phyloP scores from a whole-genome alignment of 2,329 filamentous ascomycete genomes.

The Clonostachys sp. region DNA sequence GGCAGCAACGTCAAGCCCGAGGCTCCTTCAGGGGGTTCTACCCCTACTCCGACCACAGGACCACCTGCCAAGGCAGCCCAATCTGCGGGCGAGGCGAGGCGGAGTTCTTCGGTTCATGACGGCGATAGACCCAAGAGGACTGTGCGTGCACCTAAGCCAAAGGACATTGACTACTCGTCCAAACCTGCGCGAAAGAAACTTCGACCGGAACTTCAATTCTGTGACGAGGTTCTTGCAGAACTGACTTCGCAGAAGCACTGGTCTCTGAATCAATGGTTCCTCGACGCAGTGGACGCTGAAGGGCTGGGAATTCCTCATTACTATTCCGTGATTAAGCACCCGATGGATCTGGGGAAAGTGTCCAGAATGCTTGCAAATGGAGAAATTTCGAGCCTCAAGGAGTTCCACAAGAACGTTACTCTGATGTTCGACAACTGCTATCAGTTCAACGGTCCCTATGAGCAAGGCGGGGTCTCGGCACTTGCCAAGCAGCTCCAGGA shows the following conservation, averaged over 20 bases:
- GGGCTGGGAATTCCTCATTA: constrained; percentile 92
- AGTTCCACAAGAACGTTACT: constrained; percentile 79
- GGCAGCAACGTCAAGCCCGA: constrained; percentile 10
- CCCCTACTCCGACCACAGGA: constrained; percentile 9
- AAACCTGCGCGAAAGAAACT: constrained; percentile 81
- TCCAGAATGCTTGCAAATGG: constrained; percentile 70
- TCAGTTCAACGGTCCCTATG: constrained; percentile 69
- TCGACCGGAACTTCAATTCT: constrained; percentile 85
- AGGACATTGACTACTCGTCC: constrained; percentile 82
- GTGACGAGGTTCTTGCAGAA: constrained; percentile 75
- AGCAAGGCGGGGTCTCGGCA: constrained; percentile 63
- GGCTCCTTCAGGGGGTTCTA: neutral
- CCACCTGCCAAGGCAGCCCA: constrained; percentile 6
- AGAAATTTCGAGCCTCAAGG: constrained; percentile 76
- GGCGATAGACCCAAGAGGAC: constrained; percentile 84
- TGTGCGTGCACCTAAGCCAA: constrained; percentile 85
- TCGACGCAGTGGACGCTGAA: constrained; percentile 84
- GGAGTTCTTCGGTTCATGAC: constrained; percentile 75
- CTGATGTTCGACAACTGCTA: constrained; percentile 87
- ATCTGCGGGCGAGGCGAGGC: constrained; percentile 41
- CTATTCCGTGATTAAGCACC: constrained; percentile 89
- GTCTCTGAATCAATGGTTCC: constrained; percentile 67
- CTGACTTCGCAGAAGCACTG: constrained; percentile 71
- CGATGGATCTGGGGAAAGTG: constrained; percentile 91
- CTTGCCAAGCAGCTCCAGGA: constrained; percentile 70